Percentiles rank a stretch among this genome's conserved stretches.
Conservation (phyloP, 768 basidiomycete genomes). For the Russula olivacea region DNA sequence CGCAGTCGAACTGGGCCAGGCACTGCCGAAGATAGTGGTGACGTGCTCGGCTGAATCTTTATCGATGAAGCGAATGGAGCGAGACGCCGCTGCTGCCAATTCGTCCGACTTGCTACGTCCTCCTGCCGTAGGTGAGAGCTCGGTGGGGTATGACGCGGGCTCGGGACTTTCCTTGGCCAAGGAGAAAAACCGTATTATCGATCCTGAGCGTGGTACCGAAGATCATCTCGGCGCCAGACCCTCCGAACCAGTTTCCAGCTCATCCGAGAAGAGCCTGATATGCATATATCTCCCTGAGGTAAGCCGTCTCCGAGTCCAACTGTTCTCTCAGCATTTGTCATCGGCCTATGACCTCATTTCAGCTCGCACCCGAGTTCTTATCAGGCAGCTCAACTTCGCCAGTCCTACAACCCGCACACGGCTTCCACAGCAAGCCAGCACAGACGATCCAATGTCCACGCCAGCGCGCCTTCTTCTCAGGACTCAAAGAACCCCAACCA, state of each 20-base stretch:
- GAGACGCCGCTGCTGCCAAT: neutral
- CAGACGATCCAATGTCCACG: constrained; percentile 4
- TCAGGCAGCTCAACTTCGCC: constrained; percentile 23
- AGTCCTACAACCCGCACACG: constrained; percentile 16
- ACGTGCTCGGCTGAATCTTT: constrained; percentile 23
- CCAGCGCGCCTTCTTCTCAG: constrained; percentile 17
- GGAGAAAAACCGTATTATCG: constrained; percentile 4
- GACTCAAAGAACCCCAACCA: constrained; percentile 11
- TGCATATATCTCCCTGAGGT: constrained; percentile 24
- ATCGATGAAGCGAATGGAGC: neutral
- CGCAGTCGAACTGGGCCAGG: constrained; percentile 18
- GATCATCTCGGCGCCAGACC: neutral
- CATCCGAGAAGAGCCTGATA: constrained; percentile 16
- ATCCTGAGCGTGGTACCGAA: neutral
- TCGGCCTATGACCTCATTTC: neutral
- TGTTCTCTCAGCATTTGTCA: neutral
- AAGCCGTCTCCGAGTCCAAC: neutral
- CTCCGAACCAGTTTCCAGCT: neutral
- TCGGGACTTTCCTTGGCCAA: neutral
- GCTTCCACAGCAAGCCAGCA: constrained; percentile 21
- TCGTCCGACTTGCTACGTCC: constrained; percentile 10
- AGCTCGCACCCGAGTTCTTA: constrained; percentile 23
- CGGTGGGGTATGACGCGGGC: neutral
- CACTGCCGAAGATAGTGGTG: constrained; percentile 22
- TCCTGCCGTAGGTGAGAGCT: neutral